Conservation (phyloP, 129 eudicot species). For the Deinandra increscens region DNA sequence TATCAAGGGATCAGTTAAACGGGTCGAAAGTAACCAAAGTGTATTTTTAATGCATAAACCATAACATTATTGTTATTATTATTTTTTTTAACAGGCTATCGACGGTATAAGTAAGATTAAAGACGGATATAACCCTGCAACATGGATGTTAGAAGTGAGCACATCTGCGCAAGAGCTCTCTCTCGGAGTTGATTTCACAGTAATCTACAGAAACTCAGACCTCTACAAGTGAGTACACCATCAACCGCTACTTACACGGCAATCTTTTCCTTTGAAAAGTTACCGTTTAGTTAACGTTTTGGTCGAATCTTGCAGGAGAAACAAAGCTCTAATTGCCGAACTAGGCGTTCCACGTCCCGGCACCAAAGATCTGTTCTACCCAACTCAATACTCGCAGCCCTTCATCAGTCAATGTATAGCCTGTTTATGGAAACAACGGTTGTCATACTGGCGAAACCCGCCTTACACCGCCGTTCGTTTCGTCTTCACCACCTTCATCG, state of each 20-base stretch:
- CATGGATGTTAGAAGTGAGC: slow-evolving; percentile 20
- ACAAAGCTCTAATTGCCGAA: slow-evolving; percentile 25
- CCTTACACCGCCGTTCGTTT: slow-evolving; percentile 82
- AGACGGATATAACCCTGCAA: slow-evolving; percentile 9
- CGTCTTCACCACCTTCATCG: slow-evolving; percentile 65
- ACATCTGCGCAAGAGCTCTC: slow-evolving; percentile 11
- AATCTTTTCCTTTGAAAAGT: neutral
- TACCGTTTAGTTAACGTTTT: neutral
- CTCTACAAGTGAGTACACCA: slow-evolving; percentile 6
- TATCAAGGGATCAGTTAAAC: no score
- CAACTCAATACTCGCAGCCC: slow-evolving; percentile 63
- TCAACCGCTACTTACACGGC: neutral
- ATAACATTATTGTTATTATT: no score
- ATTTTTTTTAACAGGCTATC: neutral
- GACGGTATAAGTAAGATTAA: slow-evolving; percentile 10
- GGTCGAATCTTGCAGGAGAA: slow-evolving; percentile 18
- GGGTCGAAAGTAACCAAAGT: neutral
- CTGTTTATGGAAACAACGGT: slow-evolving; percentile 83
- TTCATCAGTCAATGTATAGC: slow-evolving; percentile 66
- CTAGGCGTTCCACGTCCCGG: slow-evolving; percentile 28
- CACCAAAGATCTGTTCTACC: slow-evolving; percentile 27
- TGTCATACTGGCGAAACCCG: slow-evolving; percentile 88
- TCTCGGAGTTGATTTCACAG: slow-evolving; percentile 6
- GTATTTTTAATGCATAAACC: neutral
- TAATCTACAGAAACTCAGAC: slow-evolving; percentile 7